These are phyloP conservation scores for Knoxia roxburghii DNA, from an alignment of 257 asterid species.

Conservation along the genomic window DNA sequence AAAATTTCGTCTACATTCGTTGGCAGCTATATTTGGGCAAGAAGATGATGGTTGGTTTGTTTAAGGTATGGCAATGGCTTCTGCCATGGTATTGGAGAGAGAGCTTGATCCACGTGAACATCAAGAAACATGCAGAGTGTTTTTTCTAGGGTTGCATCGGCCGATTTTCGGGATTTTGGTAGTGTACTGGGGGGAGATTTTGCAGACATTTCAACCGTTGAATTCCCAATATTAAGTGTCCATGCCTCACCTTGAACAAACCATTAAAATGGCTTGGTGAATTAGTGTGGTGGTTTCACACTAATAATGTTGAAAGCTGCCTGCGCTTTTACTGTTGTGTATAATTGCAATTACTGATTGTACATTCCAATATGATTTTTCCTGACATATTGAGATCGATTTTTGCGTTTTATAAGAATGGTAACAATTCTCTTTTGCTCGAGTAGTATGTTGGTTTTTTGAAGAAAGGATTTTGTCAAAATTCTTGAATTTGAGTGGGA, in stretches of 20 bases:
- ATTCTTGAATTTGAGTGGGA: too few relatives aligned
- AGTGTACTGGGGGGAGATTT: conserved; percentile 3
- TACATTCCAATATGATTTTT: neutral
- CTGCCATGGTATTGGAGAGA: neutral
- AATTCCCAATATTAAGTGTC: neutral
- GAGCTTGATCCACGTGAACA: neutral
- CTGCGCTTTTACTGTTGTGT: neutral
- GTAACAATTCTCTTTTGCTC: neutral
- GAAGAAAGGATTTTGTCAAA: too few relatives aligned
- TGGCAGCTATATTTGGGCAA: conserved; percentile 3
- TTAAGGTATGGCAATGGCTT: neutral
- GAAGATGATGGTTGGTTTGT: conserved; percentile 5
- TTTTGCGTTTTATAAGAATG: neutral
- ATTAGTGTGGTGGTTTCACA: neutral
- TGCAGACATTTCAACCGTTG: conserved; percentile 5
- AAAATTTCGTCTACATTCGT: conserved; percentile 2
- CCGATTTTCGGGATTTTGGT: neutral
- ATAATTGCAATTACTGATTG: neutral
- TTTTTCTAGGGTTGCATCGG: neutral
- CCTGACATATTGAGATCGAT: neutral
- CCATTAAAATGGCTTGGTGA: neutral
- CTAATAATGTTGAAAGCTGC: neutral
- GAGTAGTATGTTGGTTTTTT: too few relatives aligned
- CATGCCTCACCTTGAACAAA: neutral
- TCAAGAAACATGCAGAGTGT: neutral